phyloP scores from a whole-genome alignment of 2,329 filamentous ascomycete genomes.

The Sphaerulina populicola region DNA sequence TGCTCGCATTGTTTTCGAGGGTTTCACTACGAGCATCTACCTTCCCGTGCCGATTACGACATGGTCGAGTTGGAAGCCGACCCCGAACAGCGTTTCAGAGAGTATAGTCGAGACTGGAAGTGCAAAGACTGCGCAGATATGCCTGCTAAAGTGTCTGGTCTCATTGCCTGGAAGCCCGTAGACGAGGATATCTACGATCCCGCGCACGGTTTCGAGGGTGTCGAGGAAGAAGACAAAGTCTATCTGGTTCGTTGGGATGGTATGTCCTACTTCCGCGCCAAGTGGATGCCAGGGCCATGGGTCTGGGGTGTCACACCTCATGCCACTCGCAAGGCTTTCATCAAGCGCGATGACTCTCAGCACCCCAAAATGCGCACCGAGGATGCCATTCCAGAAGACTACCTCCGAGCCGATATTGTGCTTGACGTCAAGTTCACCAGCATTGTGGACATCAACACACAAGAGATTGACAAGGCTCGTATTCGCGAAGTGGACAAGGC shows the following conservation, averaged over 20 bases:
- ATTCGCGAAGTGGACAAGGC: constrained; percentile 65
- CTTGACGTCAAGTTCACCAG: constrained; percentile 66
- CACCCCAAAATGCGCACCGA: constrained; percentile 61
- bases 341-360: constrained; percentile 56
- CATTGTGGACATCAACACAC: constrained; percentile 50
- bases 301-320: constrained; percentile 61
- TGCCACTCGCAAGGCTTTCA: constrained; percentile 65
- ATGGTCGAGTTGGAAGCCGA: constrained; percentile 43
- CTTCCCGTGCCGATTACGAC: constrained; percentile 39
- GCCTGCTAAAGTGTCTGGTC: constrained; percentile 59
- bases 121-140: constrained; percentile 68
- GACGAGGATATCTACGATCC: constrained; percentile 49
- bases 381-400: constrained; percentile 83
- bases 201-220: constrained; percentile 46
- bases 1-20: constrained; percentile 67
- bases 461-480: constrained; percentile 61
- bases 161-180: constrained; percentile 80
- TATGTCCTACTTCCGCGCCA: constrained; percentile 70
- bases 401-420: constrained; percentile 77
- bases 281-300: constrained; percentile 87
- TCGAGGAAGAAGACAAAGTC: constrained; percentile 73
- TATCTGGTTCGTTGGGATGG: constrained; percentile 85
- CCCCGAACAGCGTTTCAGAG: constrained; percentile 55
- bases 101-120: constrained; percentile 67
- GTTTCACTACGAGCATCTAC: constrained; percentile 79